These are phyloP conservation scores for Blastocystis sp. DNA, from an alignment of 352 stramenopile species.

Conservation along the genomic window DNA sequence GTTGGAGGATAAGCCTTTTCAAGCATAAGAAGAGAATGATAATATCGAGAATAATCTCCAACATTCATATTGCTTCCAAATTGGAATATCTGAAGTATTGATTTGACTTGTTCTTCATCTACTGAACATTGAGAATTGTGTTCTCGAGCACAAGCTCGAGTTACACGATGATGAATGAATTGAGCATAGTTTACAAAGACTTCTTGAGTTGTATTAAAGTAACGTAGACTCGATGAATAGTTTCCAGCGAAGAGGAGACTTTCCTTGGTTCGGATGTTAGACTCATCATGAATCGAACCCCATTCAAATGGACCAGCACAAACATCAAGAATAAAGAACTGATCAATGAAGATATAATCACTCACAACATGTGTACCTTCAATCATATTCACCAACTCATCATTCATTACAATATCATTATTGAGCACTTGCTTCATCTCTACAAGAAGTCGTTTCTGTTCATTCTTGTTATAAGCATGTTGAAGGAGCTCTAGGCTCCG, in stretches of 20 bases:
- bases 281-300: background rate
- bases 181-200: background rate
- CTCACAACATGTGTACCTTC: constrained; percentile 20
- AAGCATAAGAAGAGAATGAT: background rate
- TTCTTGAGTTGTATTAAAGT: background rate
- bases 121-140: too few species aligned
- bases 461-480: constrained; percentile 5
- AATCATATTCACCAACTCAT: constrained; percentile 16
- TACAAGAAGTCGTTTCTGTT: constrained; percentile 68
- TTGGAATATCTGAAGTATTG: too few species aligned
- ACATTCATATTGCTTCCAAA: background rate
- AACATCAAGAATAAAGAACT: constrained; percentile 2
- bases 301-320: constrained; percentile 48
- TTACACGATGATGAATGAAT: background rate
- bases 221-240: background rate
- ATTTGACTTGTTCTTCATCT: too few species aligned
- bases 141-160: background rate
- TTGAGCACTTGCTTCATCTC: constrained; percentile 71
- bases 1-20: background rate
- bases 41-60: background rate
- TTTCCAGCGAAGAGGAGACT: background rate
- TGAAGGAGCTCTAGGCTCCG: constrained; percentile 4
- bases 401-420: constrained; percentile 67
- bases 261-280: constrained; percentile 7
- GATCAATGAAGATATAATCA: constrained; percentile 20